These are phyloP conservation scores for Planoprotostelium fungivorum DNA, from an alignment of 78 protist genomes.

Conservation along the genomic window DNA sequence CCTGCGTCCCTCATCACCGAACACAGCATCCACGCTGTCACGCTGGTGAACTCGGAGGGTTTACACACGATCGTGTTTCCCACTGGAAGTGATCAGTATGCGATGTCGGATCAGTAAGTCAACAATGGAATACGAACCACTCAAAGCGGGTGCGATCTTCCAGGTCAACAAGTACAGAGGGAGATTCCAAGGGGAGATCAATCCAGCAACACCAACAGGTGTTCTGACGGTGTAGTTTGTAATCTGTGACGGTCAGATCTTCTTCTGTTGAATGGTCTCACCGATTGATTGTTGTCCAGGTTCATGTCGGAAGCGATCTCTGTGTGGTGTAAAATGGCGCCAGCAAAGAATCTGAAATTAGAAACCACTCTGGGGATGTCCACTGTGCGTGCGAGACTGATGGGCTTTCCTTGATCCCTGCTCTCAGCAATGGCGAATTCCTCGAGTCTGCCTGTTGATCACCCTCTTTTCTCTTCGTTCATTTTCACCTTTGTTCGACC, in stretches of 20 bases:
- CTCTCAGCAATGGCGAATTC: conserved; percentile 69
- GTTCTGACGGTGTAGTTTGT: conserved; percentile 53
- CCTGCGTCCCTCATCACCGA: conserved; percentile 42
- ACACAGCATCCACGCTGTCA: conserved; percentile 65
- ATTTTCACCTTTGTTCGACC: conserved; percentile 39
- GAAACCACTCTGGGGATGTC: conserved; percentile 69
- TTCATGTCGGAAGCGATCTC: conserved; percentile 12
- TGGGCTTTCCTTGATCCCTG: conserved; percentile 70
- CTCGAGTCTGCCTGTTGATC: neutral
- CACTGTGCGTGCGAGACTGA: conserved; percentile 41
- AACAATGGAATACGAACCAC: neutral
- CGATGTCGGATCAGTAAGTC: no score
- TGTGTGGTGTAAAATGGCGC: conserved; percentile 26
- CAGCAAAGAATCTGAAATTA: conserved; percentile 75
- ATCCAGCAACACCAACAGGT: conserved; percentile 84
- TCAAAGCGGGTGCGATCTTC: conserved; percentile 92
- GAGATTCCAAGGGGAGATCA: conserved; percentile 92
- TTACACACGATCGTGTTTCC: conserved; percentile 76
- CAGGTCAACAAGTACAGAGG: conserved; percentile 87
- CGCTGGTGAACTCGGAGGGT: conserved; percentile 81
- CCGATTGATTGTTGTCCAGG: neutral
- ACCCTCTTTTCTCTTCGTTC: no score
- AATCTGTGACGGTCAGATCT: conserved; percentile 14
- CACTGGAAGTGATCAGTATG: neutral
- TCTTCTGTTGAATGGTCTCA: neutral